Evolutionary conservation across 345 rosid species (phyloP), one percentile per base, ranked within the genome.

Genomic region (Murraya koenigii): DNA sequence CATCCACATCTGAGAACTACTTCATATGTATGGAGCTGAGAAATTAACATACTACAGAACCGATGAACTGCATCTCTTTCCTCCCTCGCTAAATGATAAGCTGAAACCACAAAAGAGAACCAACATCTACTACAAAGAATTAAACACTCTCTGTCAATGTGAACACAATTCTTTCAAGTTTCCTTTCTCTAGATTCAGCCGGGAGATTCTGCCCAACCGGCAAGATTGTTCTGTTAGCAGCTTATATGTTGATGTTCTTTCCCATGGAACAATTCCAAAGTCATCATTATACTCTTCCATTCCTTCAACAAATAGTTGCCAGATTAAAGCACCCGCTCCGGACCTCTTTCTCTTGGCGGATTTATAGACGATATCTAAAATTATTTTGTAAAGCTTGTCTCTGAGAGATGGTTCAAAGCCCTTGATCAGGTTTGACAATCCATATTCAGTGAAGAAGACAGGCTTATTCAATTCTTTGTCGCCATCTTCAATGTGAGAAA

Each of bases 281-380:
- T 91, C 99, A 62, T 94, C 99, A 15, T 83, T 91, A 55, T 90
- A 94, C 36, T 88, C 93, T 76, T 91, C 95, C 97, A 92, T 96
- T 84, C 93, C 98, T 84, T 88, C 84, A 1, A 91, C 89, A 20
- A 94, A 78, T 39, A 89, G 87, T 77, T 92, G 99, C 99, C 98
- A 94, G 77, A 89, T 70, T 44, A 96, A 69, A 56, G 98, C 87
- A 14, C 99, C 98, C 26, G 93, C 97, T 44, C 98, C 99, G 3
- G 98, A 82, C 84, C 89, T 82, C 7, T 82, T 89, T 80, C 87
- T 85, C 88, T 85, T 88, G 2, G 97, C 94, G 49, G 98, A 94
- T 77, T 86, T 89, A 72, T 88, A 87, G 49, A 88, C 80, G 44
- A 89, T 81, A 74, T 91, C 94, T 10, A 85, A 81, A 60, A 94